phyloP scores from a whole-genome alignment of 1,139 yeast genomes.

The Sugiyamaella paludigena region DNA sequence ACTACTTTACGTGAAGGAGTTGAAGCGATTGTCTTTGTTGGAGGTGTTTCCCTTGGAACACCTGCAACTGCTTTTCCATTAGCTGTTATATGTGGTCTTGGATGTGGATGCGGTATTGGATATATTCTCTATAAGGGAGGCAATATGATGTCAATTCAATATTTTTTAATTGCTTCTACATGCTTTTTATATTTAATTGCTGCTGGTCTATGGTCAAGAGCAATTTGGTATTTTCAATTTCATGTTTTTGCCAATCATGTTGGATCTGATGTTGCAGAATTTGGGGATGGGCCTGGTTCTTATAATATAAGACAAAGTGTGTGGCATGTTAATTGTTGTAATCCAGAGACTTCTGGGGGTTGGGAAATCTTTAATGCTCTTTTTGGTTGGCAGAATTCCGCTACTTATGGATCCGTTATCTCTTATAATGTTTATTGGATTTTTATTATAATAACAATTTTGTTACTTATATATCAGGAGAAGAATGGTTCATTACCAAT shows the following conservation, averaged over 20 bases:
- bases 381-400: slow-evolving; percentile 94
- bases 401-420: slow-evolving; percentile 87
- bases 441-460: slow-evolving; percentile 53
- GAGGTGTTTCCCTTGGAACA: slow-evolving; percentile 77
- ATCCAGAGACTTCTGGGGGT: slow-evolving; percentile 84
- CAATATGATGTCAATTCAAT: slow-evolving; percentile 69
- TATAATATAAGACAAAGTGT: slow-evolving; percentile 75
- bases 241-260: slow-evolving; percentile 64
- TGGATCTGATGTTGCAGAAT: slow-evolving; percentile 86
- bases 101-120: slow-evolving; percentile 69
- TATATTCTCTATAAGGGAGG: slow-evolving; percentile 72
- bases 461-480: slow-evolving; percentile 57
- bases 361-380: slow-evolving; percentile 93
- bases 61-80: slow-evolving; percentile 80
- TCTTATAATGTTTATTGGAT: slow-evolving; percentile 79
- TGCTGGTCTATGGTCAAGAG: slow-evolving; percentile 86
- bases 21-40: slow-evolving; percentile 84
- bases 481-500: slow-evolving; percentile 40
- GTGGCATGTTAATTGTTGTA: slow-evolving; percentile 98
- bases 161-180: slow-evolving; percentile 78
- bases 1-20: slow-evolving; percentile 85
- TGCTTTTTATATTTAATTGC: slow-evolving; percentile 83
- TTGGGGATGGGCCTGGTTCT: slow-evolving; percentile 92
- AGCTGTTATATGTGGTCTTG: slow-evolving; percentile 70
- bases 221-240: slow-evolving; percentile 85